A percentile compares a stretch with the other conserved stretches of the same genome.
Evolutionary conservation across 1,284 basidiomycete species (phyloP).

Genomic region (Pseudomicrostroma phylloplanum): DNA sequence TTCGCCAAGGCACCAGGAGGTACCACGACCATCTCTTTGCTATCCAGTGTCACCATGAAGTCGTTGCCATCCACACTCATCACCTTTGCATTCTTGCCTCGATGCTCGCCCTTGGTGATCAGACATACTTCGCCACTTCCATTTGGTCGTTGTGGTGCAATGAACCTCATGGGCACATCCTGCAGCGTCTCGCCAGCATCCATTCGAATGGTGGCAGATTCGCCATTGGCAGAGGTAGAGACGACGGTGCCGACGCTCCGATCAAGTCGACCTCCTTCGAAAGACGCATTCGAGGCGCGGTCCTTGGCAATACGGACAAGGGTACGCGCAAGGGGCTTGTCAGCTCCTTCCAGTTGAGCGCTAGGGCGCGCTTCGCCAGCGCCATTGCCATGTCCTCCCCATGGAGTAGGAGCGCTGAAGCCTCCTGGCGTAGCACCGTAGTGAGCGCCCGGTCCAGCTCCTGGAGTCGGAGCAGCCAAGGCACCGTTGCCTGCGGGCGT

Average conservation of each 20-base stretch:
- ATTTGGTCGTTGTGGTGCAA: not conserved
- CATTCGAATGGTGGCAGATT: not conserved
- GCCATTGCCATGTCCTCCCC: not conserved
- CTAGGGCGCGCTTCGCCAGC: not conserved
- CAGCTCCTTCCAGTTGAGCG: not conserved
- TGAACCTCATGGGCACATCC: not conserved
- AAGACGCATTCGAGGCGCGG: not conserved
- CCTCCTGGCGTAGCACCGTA: not conserved
- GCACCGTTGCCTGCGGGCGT: not conserved
- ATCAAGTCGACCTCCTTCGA: not conserved
- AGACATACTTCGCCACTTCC: not conserved
- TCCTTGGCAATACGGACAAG: not conserved
- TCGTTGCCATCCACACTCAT: not conserved
- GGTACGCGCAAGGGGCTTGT: not conserved
- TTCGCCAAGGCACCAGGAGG: constrained; percentile 4
- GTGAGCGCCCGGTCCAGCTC: not conserved
- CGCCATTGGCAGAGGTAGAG: not conserved
- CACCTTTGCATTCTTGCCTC: not conserved
- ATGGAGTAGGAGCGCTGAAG: constrained; percentile 1
- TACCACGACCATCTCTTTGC: not conserved
- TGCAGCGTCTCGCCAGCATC: not conserved
- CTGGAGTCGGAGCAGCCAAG: constrained; percentile 2
- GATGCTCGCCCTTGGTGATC: not conserved
- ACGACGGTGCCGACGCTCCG: not conserved
- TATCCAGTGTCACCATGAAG: constrained; percentile 4